Conservation (phyloP, 192 early-diverging fungal species). For the Podila minutissima region DNA sequence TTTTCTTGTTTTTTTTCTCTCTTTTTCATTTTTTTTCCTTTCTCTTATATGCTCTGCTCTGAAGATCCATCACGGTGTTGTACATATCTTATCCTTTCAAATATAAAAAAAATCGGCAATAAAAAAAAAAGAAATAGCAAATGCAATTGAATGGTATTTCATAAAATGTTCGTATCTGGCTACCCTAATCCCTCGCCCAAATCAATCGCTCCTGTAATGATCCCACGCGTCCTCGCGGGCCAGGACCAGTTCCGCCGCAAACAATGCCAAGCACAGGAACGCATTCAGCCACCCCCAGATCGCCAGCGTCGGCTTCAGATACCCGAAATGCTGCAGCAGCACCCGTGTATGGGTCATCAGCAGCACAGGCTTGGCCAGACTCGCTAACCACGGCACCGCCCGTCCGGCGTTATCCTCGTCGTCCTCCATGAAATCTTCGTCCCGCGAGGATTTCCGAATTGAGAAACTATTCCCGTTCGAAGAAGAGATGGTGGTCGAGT, state of each 20-base stretch:
- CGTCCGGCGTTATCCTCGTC: constrained; percentile 10
- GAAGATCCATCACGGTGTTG: no score
- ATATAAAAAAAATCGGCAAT: no score
- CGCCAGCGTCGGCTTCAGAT: constrained; percentile 30
- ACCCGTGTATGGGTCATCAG: constrained; percentile 47
- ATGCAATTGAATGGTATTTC: background rate
- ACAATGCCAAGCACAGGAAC: constrained; percentile 33
- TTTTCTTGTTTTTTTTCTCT: background rate
- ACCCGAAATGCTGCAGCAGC: constrained; percentile 42
- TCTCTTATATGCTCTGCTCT: background rate
- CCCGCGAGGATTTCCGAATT: constrained; percentile 11
- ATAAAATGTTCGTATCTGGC: background rate
- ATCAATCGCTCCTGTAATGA: constrained; percentile 19
- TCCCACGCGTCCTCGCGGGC: constrained; percentile 45
- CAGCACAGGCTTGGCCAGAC: constrained; percentile 42
- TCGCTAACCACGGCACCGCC: constrained; percentile 21
- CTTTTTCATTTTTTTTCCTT: background rate
- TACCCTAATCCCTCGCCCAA: no score
- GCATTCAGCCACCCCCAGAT: constrained; percentile 48
- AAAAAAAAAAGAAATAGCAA: background rate
- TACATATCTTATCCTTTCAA: no score
- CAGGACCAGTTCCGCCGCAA: constrained; percentile 38
- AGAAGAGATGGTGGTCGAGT: background rate
- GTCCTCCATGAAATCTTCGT: constrained; percentile 8
- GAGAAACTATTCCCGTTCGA: constrained; percentile 17